These are phyloP conservation scores for Senna siamea DNA, from an alignment of 306 rosid genomes.

Conservation along the genomic window DNA sequence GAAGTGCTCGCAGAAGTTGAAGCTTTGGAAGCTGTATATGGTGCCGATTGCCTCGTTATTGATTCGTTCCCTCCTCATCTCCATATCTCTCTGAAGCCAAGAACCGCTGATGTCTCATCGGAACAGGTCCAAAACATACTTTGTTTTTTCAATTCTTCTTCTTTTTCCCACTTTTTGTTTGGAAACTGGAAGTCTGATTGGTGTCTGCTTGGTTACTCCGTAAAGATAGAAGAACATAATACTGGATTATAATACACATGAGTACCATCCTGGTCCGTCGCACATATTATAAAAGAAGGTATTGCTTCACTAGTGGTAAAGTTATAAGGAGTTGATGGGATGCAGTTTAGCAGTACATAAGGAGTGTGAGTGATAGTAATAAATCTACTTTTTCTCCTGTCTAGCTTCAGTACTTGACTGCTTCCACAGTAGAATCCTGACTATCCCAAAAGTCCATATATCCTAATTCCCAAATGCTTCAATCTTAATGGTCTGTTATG, in stretches of 20 bases:
- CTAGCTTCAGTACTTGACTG: background rate
- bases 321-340: slow-evolving; percentile 1
- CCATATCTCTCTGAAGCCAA: slow-evolving; percentile 71
- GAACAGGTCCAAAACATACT: slow-evolving; percentile 57
- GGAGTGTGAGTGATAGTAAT: background rate
- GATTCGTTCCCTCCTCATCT: slow-evolving; percentile 71
- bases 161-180: background rate
- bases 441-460: background rate
- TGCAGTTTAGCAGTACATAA: background rate
- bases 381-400: background rate
- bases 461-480: background rate
- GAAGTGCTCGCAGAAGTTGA: slow-evolving; percentile 71
- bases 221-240: background rate
- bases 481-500: background rate
- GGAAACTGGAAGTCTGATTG: background rate
- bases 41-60: slow-evolving; percentile 59
- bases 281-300: background rate
- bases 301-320: slow-evolving; percentile 1
- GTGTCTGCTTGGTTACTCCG: background rate
- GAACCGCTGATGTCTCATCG: slow-evolving; percentile 83
- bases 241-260: too few relatives aligned
- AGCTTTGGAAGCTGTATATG: slow-evolving; percentile 77
- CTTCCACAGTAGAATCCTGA: background rate
- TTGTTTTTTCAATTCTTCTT: background rate
- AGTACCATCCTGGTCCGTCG: too few relatives aligned